Base-by-base conservation (phyloP, 2,329 filamentous ascomycete genomes). In the Alternaria angustiovoidea region DNA sequence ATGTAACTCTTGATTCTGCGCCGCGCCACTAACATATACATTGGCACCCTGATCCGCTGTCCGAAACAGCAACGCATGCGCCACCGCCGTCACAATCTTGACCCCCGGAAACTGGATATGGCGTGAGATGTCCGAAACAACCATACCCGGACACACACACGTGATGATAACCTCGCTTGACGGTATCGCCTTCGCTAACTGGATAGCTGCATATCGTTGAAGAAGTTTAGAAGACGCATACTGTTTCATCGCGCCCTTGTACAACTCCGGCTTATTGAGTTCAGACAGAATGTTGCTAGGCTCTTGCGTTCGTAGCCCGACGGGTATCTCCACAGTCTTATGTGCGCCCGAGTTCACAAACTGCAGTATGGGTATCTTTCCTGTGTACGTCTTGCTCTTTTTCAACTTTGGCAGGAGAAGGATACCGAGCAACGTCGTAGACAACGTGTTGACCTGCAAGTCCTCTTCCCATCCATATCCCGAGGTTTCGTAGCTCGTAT, bases 401-500 rank as follows among this genome's bases (percentile, higher is more conserved):
- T 26, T 26, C 24, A 26, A 26, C 24, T 54, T 44, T 3, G 51
- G 39, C 16, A 54, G 8, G 14, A 54, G 51, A 1, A 54, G 39
- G 11, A 54, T 44, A 30, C 28, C 51, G 16, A 54, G 39, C 4
- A 43, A 16, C 12, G 18, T 44, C 6, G 20, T 54, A 3, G 51
- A 54, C 16, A 54, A 18, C 8, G 30, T 41, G 18, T 54, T 54
- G 28, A 54, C 39, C 20, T 54, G 51, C 8, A 44, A 12, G 16
- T 43, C 18, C 24, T 26, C 24, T 26, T 26, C 24, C 24, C 24
- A 26, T 26, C 24, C 24, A 7, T 26, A 26, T 26, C 24, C 24
- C 24, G 24, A 26, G 24, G 24, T 26, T 26, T 7, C 24, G 24
- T 26, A 26, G 24, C 24, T 26, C 24, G 24, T 26, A 26, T 26